Evolutionary conservation across 164 flowering plant genomes (phyloP).

Genomic region (Stephania cephalantha): DNA sequence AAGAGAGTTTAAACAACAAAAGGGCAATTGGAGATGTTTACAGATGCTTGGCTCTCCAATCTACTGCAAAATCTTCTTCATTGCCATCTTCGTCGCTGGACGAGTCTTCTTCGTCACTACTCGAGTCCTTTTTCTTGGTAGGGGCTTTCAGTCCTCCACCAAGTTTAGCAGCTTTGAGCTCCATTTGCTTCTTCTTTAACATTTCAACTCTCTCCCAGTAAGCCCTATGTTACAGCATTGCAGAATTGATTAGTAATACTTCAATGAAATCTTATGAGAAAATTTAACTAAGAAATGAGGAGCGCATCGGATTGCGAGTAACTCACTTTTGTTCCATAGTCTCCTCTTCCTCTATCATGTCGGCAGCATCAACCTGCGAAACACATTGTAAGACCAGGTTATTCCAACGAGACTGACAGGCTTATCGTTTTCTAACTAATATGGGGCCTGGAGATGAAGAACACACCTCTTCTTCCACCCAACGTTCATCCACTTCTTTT

Average conservation of each 20-base stretch:
- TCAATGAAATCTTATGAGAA: neutral
- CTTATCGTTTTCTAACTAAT: neutral
- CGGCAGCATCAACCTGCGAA: conserved; percentile 92
- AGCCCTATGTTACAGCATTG: conserved; percentile 30
- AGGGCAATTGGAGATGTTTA: conserved; percentile 14
- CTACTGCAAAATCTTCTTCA: conserved; percentile 52
- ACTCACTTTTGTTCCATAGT: conserved; percentile 71
- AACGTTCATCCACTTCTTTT: conserved; percentile 74
- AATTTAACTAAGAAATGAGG: neutral
- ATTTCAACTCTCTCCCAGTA: conserved; percentile 63
- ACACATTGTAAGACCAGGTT: conserved; percentile 8
- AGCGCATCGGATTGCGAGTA: neutral
- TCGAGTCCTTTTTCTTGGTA: conserved; percentile 25
- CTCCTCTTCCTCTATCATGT: conserved; percentile 71
- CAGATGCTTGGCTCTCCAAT: conserved; percentile 92
- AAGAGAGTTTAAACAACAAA: neutral
- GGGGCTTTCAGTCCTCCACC: conserved; percentile 21
- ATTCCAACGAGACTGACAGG: neutral
- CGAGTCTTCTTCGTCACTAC: conserved; percentile 42
- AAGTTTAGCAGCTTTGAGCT: conserved; percentile 48
- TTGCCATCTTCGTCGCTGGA: conserved; percentile 61
- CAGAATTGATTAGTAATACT: neutral
- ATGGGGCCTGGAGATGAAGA: neutral
- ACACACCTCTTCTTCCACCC: conserved; percentile 93
- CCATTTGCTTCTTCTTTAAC: conserved; percentile 60